Conservation (phyloP, 2,329 filamentous ascomycete species). For the Paramyrothecium sp. region DNA sequence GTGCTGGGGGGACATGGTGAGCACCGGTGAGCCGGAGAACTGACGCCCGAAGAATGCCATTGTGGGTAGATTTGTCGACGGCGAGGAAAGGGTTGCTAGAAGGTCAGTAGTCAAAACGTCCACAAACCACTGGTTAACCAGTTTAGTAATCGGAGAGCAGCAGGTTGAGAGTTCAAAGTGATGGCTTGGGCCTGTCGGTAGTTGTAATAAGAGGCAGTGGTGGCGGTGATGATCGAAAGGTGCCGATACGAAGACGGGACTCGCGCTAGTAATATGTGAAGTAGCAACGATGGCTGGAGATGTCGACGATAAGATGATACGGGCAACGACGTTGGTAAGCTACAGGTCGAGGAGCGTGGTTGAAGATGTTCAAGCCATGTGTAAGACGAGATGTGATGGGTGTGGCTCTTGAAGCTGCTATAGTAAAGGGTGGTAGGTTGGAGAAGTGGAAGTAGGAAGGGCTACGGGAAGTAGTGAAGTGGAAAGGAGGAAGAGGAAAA, state of each 20-base stretch:
- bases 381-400: neutral
- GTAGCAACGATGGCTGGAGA: neutral
- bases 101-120: slow-evolving; percentile 28
- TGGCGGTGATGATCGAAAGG: too few relatives aligned
- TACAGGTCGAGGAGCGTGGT: neutral
- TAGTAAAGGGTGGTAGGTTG: too few relatives aligned
- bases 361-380: neutral
- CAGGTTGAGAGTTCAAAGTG: neutral
- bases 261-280: too few relatives aligned
- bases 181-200: too few relatives aligned
- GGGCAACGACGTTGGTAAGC: neutral
- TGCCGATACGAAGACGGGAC: too few relatives aligned
- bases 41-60: slow-evolving; percentile 46
- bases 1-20: slow-evolving; percentile 35
- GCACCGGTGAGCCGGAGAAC: slow-evolving; percentile 43
- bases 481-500: slow-evolving; percentile 18
- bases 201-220: too few relatives aligned
- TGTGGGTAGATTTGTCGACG: slow-evolving; percentile 12
- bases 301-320: neutral
- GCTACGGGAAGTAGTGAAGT: slow-evolving; percentile 6
- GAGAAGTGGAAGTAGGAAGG: slow-evolving; percentile 6
- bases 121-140: slow-evolving; percentile 22
- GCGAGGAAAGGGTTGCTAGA: slow-evolving; percentile 11
- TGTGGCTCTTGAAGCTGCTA: neutral
- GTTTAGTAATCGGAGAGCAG: neutral